Evolutionary conservation across 2,329 filamentous ascomycete species (phyloP), one percentile per base, ranked within the genome.

Genomic region (Fusarium drepaniforme): DNA sequence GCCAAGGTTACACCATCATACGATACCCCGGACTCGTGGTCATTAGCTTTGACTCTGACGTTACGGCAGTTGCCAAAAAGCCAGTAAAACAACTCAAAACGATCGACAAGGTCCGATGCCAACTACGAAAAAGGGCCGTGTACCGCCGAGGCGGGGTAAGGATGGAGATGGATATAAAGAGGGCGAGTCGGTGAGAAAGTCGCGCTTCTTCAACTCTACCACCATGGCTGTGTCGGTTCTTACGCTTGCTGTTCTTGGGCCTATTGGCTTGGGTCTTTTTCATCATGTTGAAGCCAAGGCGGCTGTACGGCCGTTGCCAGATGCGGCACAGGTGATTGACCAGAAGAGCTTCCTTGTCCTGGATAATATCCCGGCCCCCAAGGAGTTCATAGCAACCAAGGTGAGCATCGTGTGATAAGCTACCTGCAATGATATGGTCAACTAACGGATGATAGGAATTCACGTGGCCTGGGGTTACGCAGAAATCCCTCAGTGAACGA

Each of bases 291-390:
- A 53, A 11, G 44, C 21, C 18, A 74, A 44, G 16, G 18, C 21
- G 4, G 18, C 28, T 12, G 28, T 40, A n/a, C 18, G n/a, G 5
- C 53, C 49, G 0, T 23, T 78, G 11, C 77, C 77, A 30, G 60
- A 56, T 1, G 63, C 66, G 0, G 77, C 75, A 8, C 77, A 79
- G 53, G 38, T 78, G 57, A 73, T 79, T 12, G 61, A 79, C 28
- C 77, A 79, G 28, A 79, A 44, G 58, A 68, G 68, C 21, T 79
- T 79, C 51, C 77, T 73, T 33, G 77, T 77, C 35, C 7, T 79
- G 33, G 30, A 66, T 9, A 64, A 68, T 12, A 74, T 79, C 3
- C 44, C 72, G 3, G 75, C 75, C 4, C 64, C 74, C 0, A 65
- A 42, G 2, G 57, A 67, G 11, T 76, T 75, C 11, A 73, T 77